Evolutionary conservation across 345 rosid genomes (phyloP).

Genomic region (Leavenworthia alabamica): DNA sequence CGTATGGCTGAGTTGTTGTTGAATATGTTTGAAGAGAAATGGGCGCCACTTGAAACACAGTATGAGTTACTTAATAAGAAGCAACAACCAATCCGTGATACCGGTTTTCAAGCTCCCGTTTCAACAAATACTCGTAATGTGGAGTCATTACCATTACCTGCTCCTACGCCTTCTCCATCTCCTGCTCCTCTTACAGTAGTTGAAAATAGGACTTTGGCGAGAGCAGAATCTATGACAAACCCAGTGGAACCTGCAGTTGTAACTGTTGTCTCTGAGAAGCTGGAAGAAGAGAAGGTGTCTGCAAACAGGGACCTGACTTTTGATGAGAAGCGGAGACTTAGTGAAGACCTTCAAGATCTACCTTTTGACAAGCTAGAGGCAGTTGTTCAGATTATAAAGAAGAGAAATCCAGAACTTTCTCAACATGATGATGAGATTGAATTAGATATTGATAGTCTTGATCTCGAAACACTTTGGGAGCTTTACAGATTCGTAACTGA

Average conservation of each 20-base stretch:
- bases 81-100: slow-evolving; percentile 21
- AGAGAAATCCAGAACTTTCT: slow-evolving; percentile 57
- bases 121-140: slow-evolving; percentile 3
- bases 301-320: slow-evolving; percentile 58
- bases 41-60: slow-evolving; percentile 45
- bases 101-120: slow-evolving; percentile 12
- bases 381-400: slow-evolving; percentile 77
- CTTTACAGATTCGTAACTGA: slow-evolving; percentile 53
- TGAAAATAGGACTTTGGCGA: slow-evolving; percentile 34
- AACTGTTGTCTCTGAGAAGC: slow-evolving; percentile 34
- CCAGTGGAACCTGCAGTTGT: slow-evolving; percentile 25
- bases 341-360: slow-evolving; percentile 59
- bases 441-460: slow-evolving; percentile 79
- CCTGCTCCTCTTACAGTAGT: slow-evolving; percentile 15
- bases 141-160: slow-evolving; percentile 21
- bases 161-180: slow-evolving; percentile 21
- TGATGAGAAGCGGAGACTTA: slow-evolving; percentile 77
- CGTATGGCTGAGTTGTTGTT: slow-evolving; percentile 58
- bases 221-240: slow-evolving; percentile 40
- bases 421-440: slow-evolving; percentile 89
- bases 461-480: slow-evolving; percentile 84
- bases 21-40: slow-evolving; percentile 59
- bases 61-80: slow-evolving; percentile 28
- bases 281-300: slow-evolving; percentile 30
- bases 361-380: slow-evolving; percentile 70